A percentile compares a stretch with the other conserved stretches of the same genome.
Evolutionary conservation across 169 alveolate species (phyloP).

Genomic region (Ichthyophthirius multifiliis): DNA sequence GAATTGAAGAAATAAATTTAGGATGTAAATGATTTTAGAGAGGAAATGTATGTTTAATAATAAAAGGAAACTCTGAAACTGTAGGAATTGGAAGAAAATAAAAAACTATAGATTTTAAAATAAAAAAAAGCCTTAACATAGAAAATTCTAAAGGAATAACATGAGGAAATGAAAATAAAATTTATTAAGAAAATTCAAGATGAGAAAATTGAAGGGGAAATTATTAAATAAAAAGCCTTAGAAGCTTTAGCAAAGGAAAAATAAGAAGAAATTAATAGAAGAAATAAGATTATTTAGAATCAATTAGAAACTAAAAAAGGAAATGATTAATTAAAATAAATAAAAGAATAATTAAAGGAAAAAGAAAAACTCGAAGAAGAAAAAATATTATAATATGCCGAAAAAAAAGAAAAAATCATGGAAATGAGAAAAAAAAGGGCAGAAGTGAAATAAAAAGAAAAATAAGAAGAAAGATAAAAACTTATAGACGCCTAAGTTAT

Average conservation of each 20-base stretch:
- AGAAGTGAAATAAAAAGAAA: slow-evolving; percentile 56
- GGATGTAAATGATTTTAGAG: slow-evolving; percentile 28
- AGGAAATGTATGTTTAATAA: slow-evolving; percentile 39
- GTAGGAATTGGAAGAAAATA: slow-evolving; percentile 37
- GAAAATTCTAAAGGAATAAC: slow-evolving; percentile 45
- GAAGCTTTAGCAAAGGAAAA: slow-evolving; percentile 50
- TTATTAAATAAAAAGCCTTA: slow-evolving; percentile 51
- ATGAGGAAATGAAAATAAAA: slow-evolving; percentile 47
- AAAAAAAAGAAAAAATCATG: slow-evolving; percentile 54
- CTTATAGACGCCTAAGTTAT: slow-evolving; percentile 59
- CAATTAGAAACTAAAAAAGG: slow-evolving; percentile 41
- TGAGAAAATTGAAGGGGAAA: slow-evolving; percentile 66
- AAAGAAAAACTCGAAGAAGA: slow-evolving; percentile 63
- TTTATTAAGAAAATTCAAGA: slow-evolving; percentile 49
- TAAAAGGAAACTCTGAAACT: slow-evolving; percentile 32
- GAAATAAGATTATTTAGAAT: slow-evolving; percentile 4
- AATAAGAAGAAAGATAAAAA: slow-evolving; percentile 56
- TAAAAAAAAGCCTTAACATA: slow-evolving; percentile 45
- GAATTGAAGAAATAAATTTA: slow-evolving; percentile 30
- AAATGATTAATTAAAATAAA: slow-evolving; percentile 26
- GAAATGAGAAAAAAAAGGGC: slow-evolving; percentile 60
- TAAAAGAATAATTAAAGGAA: not conserved
- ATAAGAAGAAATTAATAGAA: slow-evolving; percentile 40
- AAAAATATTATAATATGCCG: slow-evolving; percentile 56
- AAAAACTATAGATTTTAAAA: slow-evolving; percentile 37